Base-by-base conservation (phyloP, 768 basidiomycete species). In the Suillus spraguei region DNA sequence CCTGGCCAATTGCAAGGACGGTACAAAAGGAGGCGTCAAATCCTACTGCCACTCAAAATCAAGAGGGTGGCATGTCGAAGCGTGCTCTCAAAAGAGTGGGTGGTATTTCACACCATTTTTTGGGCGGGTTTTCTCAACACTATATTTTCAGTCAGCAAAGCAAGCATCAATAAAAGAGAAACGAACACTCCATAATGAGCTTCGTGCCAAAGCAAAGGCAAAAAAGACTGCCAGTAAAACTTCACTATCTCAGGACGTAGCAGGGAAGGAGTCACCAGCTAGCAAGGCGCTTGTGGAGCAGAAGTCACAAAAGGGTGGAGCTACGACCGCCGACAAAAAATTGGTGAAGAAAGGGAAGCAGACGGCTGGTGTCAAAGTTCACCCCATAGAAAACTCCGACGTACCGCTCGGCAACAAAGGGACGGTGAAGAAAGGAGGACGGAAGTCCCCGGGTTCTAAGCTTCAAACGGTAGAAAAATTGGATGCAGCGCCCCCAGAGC, bases 1-100 rank as follows among this genome's bases (percentile, higher is more conserved):
- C 87, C 17, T 81, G 81, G 74, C 78, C 82, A 28, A 66, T 79
- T 60, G 67, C 85, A 53, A 66, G 64, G 39, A 53, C 55, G 8
- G 67, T 70, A 41, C 63, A 35, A 41, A 55, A 64, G 14, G 24
- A 63, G 36, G 53, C 41, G 10, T 36, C 64, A 5, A 22, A 35
- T 17, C 20, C 52, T 33, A n/a, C 32, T 35, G 52, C 11, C 1
- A 20, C 39, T 58, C 16, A 49, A 44, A 67, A 54, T 22, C 59
- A 7, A 22, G 62, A 59, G 33, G 64, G 71, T 64, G 39, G 72
- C 65, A 47, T 73, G 66, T 91, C 89, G 2, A 90, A 85, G 67
- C 83, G 89, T 56, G 83, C 83, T 4, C 75, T 83, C 65, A 91
- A 89, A 73, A 82, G 86, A 75, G 91, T 88, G 68, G 28, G 81